Percentiles rank a stretch among this genome's conserved stretches.
Conservation (phyloP, 1,284 basidiomycete species). For the Ustilago bromivora region DNA sequence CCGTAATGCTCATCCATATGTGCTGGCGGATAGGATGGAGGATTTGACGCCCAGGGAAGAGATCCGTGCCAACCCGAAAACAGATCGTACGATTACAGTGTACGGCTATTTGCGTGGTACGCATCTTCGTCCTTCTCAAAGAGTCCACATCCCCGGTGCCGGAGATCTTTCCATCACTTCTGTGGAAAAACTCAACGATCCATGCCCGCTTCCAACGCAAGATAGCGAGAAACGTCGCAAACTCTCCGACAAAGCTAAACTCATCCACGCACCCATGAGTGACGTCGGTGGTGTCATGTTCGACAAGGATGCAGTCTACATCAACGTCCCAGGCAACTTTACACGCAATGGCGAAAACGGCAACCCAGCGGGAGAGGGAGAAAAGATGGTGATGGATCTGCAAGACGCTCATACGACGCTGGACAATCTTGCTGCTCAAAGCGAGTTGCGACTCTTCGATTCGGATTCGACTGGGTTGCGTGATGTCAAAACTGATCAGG, state of each 20-base stretch:
- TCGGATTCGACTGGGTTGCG: conserved; percentile 74
- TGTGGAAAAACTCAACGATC: conserved; percentile 84
- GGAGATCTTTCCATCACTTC: conserved; percentile 83
- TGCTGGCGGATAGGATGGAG: conserved; percentile 94
- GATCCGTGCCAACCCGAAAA: conserved; percentile 85
- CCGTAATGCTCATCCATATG: conserved; percentile 93
- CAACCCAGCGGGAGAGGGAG: conserved; percentile 80
- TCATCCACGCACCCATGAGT: conserved; percentile 98
- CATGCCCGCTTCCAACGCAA: conserved; percentile 91
- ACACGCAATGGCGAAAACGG: conserved; percentile 75
- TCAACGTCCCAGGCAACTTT: conserved; percentile 96
- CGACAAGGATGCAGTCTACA: conserved; percentile 98
- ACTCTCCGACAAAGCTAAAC: conserved; percentile 93
- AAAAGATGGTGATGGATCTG: conserved; percentile 95
- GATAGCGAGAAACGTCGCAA: conserved; percentile 93
- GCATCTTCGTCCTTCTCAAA: conserved; percentile 75
- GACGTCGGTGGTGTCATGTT: conserved; percentile 97
- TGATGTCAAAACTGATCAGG: conserved; percentile 8
- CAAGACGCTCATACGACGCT: conserved; percentile 88
- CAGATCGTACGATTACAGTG: conserved; percentile 88
- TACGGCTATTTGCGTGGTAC: conserved; percentile 87
- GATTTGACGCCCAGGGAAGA: conserved; percentile 91
- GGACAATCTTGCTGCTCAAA: conserved; percentile 83
- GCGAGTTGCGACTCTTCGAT: conserved; percentile 86
- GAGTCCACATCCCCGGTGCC: conserved; percentile 92